These are phyloP conservation scores for Aspergillus bombycis DNA, from an alignment of 2,329 filamentous ascomycete species.

Conservation along the genomic window DNA sequence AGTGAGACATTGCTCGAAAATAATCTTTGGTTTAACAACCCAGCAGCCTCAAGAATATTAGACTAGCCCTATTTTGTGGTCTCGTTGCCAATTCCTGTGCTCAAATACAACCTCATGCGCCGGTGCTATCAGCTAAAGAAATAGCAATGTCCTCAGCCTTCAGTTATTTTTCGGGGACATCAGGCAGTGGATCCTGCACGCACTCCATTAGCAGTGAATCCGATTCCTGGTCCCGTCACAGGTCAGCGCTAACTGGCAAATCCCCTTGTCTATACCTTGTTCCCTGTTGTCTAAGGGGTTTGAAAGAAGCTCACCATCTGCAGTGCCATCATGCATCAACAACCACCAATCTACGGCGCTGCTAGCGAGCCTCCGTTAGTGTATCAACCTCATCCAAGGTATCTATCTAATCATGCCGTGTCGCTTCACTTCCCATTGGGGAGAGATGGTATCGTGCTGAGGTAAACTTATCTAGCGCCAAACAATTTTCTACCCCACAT, in stretches of 20 bases:
- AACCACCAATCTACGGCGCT: conserved; percentile 32
- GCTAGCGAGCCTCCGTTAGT: conserved; percentile 34
- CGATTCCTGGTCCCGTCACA: conserved; percentile 38
- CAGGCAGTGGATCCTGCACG: conserved; percentile 33
- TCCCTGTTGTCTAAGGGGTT: background rate
- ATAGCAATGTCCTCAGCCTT: conserved; percentile 36
- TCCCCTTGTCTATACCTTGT: conserved; percentile 5
- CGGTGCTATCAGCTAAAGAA: conserved; percentile 31
- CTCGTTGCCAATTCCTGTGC: conserved; percentile 11
- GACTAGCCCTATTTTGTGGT: background rate
- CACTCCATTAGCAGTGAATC: conserved; percentile 34
- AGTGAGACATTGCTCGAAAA: conserved; percentile 5
- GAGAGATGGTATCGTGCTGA: conserved; percentile 21
- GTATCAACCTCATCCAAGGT: conserved; percentile 45
- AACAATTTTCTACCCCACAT: conserved; percentile 34
- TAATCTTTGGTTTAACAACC: background rate
- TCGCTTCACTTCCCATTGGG: conserved; percentile 4
- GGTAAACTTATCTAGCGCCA: conserved; percentile 30
- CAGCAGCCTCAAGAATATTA: background rate
- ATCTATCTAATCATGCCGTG: conserved; percentile 28
- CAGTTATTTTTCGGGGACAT: conserved; percentile 34
- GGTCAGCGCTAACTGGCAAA: conserved; percentile 34
- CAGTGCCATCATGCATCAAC: conserved; percentile 34
- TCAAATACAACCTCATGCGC: conserved; percentile 33
- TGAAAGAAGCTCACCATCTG: conserved; percentile 28